These are phyloP conservation scores for Penicillium arizonense DNA, from an alignment of 495 filamentous ascomycete genomes.

Conservation along the genomic window DNA sequence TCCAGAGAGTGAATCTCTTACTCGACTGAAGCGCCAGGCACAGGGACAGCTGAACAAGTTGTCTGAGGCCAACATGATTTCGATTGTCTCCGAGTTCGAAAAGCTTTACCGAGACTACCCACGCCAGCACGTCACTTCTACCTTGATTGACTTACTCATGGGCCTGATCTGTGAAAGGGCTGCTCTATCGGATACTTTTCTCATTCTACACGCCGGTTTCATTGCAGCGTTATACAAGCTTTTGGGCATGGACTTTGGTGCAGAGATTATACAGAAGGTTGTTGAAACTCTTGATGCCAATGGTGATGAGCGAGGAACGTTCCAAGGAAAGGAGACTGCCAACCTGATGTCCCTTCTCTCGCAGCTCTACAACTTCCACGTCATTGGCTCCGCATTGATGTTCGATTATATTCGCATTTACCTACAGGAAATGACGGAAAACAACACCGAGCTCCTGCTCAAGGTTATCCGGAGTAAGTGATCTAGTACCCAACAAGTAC, in stretches of 20 bases:
- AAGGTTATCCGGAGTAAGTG: slow-evolving; percentile 71
- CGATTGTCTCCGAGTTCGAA: slow-evolving; percentile 77
- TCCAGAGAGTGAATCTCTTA: slow-evolving; percentile 65
- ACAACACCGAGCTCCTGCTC: slow-evolving; percentile 89
- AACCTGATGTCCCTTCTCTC: slow-evolving; percentile 86
- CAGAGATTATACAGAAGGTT: slow-evolving; percentile 73
- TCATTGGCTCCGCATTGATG: slow-evolving; percentile 76
- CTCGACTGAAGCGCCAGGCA: slow-evolving; percentile 70
- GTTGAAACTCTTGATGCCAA: slow-evolving; percentile 63
- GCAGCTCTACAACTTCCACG: slow-evolving; percentile 86
- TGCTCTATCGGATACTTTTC: slow-evolving; percentile 76
- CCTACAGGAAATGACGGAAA: slow-evolving; percentile 70
- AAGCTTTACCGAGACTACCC: slow-evolving; percentile 78
- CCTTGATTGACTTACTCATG: slow-evolving; percentile 70
- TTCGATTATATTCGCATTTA: slow-evolving; percentile 88
- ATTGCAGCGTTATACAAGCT: slow-evolving; percentile 84
- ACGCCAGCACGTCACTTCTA: slow-evolving; percentile 79
- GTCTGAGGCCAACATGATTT: slow-evolving; percentile 82
- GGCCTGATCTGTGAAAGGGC: slow-evolving; percentile 73
- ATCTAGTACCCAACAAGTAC: neutral
- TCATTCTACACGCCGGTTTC: slow-evolving; percentile 89
- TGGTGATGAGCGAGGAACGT: slow-evolving; percentile 37
- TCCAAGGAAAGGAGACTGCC: slow-evolving; percentile 62
- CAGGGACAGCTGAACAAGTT: slow-evolving; percentile 91
- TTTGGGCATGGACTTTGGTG: slow-evolving; percentile 83